phyloP scores from a whole-genome alignment of 345 rosid species.

The Firmiana major region DNA sequence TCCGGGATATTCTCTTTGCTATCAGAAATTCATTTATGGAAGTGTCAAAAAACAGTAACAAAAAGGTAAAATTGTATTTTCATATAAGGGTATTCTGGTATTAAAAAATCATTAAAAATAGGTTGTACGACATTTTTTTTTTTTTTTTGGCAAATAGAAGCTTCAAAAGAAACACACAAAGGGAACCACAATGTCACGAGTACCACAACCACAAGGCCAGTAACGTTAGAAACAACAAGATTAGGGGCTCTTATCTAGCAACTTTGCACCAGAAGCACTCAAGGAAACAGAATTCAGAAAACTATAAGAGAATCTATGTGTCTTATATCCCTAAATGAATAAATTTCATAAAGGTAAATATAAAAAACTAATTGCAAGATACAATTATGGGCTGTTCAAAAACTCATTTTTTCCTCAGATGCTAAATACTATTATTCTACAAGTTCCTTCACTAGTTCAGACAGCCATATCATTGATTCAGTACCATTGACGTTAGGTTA shows the following conservation, averaged over 20 bases:
- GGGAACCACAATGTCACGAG: background rate
- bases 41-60: too few relatives aligned
- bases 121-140: too few relatives aligned
- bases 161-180: background rate
- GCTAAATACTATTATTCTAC: background rate
- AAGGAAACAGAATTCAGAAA: background rate
- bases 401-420: background rate
- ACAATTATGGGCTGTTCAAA: background rate
- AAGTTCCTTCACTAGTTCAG: background rate
- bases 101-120: too few relatives aligned
- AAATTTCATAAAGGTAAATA: too few relatives aligned
- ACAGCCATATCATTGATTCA: background rate
- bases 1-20: too few relatives aligned
- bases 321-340: background rate
- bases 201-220: background rate
- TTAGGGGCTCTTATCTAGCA: background rate
- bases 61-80: too few relatives aligned
- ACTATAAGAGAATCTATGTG: background rate
- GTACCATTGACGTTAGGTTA: background rate
- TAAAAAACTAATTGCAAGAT: background rate
- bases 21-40: too few relatives aligned
- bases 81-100: too few relatives aligned
- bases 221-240: background rate
- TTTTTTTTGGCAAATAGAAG: too few relatives aligned
- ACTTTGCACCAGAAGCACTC: background rate